Percentiles rank a stretch among this genome's conserved stretches.
Conservation (phyloP, 1,139 yeast species). For the Kazachstania sp. region DNA sequence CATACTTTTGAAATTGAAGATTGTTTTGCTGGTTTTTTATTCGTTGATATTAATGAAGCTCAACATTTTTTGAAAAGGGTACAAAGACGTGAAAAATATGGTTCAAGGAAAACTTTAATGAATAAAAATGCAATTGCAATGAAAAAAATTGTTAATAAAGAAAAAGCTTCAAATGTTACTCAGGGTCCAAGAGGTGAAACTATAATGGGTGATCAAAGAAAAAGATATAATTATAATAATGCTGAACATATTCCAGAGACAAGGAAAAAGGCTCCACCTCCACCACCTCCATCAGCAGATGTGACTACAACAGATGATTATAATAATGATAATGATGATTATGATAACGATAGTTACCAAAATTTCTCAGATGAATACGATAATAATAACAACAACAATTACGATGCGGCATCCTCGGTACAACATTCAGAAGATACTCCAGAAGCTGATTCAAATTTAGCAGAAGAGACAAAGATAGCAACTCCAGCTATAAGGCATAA, state of each 20-base stretch:
- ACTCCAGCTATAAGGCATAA: conserved; percentile 6
- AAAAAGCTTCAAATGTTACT: conserved; percentile 28
- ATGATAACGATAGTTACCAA: conserved; percentile 1
- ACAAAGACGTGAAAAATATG: conserved; percentile 67
- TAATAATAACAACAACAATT: no score
- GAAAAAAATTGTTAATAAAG: conserved; percentile 40
- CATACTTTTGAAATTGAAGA: conserved; percentile 92
- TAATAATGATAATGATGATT: conserved; percentile 7
- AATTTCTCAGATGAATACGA: neutral
- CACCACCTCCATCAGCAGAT: conserved; percentile 37
- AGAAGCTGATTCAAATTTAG: conserved; percentile 24
- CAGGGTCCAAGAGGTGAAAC: conserved; percentile 71
- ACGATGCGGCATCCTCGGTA: conserved; percentile 2
- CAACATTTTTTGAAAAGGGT: conserved; percentile 74
- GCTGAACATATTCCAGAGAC: conserved; percentile 24
- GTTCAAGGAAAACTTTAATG: conserved; percentile 72
- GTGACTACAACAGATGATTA: conserved; percentile 12
- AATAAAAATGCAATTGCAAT: conserved; percentile 84
- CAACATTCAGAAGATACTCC: conserved; percentile 16
- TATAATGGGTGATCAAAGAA: conserved; percentile 27
- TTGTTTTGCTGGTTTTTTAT: conserved; percentile 78
- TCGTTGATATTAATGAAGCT: conserved; percentile 87
- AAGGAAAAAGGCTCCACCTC: conserved; percentile 42
- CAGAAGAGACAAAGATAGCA: neutral
- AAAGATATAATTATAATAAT: conserved; percentile 27